phyloP scores from a whole-genome alignment of 257 asterid species.

The Eustoma russellianum region DNA sequence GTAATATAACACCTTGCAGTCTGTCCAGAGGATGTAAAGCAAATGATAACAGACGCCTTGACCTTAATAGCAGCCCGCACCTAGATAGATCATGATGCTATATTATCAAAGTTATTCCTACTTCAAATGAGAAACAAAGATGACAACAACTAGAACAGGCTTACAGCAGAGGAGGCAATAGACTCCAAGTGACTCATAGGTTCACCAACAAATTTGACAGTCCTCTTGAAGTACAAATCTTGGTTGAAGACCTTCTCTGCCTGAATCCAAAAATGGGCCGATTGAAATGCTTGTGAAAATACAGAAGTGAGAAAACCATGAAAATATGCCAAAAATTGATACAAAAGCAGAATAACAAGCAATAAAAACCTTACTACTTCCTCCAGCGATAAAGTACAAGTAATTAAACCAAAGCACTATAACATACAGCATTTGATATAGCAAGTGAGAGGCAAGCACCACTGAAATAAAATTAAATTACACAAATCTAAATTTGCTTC shows the following conservation, averaged over 20 bases:
- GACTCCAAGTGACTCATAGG: slow-evolving; percentile 90
- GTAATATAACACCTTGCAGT: slow-evolving; percentile 56
- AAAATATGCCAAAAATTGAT: not conserved
- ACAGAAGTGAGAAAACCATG: too few species aligned
- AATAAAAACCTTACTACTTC: not conserved
- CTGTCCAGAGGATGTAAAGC: slow-evolving; percentile 90
- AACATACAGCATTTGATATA: too few species aligned
- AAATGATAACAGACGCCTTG: slow-evolving; percentile 81
- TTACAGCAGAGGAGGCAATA: slow-evolving; percentile 89
- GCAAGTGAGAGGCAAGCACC: too few species aligned
- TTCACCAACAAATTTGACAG: slow-evolving; percentile 80
- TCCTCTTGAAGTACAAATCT: slow-evolving; percentile 76
- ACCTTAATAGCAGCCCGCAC: slow-evolving; percentile 91
- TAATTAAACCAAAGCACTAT: too few species aligned
- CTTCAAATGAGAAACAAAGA: slow-evolving; percentile 5
- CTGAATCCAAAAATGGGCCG: slow-evolving; percentile 21
- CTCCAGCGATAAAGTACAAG: too few species aligned
- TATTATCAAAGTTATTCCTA: not conserved
- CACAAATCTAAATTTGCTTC: too few species aligned
- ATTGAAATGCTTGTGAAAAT: not conserved
- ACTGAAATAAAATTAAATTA: too few species aligned
- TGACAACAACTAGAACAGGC: not conserved
- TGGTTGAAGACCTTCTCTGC: slow-evolving; percentile 87
- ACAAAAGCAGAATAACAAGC: not conserved
- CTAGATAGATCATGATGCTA: slow-evolving; percentile 16